Base-by-base conservation (phyloP, 345 rosid species). In the Eucalyptus pauciflora region DNA sequence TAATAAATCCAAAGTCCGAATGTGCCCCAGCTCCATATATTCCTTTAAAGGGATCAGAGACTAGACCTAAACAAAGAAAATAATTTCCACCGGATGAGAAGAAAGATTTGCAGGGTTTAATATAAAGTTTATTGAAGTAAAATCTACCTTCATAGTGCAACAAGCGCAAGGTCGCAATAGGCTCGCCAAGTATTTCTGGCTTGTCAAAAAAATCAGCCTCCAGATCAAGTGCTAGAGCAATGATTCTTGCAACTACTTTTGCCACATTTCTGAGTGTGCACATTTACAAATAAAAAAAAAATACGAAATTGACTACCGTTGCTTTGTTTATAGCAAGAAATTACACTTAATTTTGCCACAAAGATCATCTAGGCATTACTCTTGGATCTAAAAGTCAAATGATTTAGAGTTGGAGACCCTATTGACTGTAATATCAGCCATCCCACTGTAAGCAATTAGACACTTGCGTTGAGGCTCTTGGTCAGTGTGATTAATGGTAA, bases 11-110 rank as follows among this genome's bases (percentile, higher is more conserved):
- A 48, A 20, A 96, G 91, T 97, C 99, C 52, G 97, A 94, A 92
- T 97, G 99, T 86, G 99, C 97, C 88, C 99, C 99, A 86, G 97
- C 96, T 54, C 96, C 98, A 91, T 88, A 96, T 93, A 97, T 86
- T 88, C 99, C 98, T 88, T 92, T 92, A 0, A 90, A 92, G 6
- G 99, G 10, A 12, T 49, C 50, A 0, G 50, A 96, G 86, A 93
- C 29, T 88, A 90, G 92, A 87, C 91, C 96, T 94, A 89, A 56
- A 22, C 27, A 56, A 54, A 56, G 48, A 49, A 49, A 49, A 0
- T 27, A 20, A 90, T 10, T 67, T 45, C 48, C 41, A 45, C n/a
- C 0, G 11, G 25, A 56, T 56, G 60, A 56, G 60, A 22, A 56
- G 12, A 56, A 2, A 22, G 0, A 20, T 0, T 56, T 56, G 25